Evolutionary conservation across 2,329 filamentous ascomycete genomes (phyloP).

Genomic region (Gyromitra esculenta): DNA sequence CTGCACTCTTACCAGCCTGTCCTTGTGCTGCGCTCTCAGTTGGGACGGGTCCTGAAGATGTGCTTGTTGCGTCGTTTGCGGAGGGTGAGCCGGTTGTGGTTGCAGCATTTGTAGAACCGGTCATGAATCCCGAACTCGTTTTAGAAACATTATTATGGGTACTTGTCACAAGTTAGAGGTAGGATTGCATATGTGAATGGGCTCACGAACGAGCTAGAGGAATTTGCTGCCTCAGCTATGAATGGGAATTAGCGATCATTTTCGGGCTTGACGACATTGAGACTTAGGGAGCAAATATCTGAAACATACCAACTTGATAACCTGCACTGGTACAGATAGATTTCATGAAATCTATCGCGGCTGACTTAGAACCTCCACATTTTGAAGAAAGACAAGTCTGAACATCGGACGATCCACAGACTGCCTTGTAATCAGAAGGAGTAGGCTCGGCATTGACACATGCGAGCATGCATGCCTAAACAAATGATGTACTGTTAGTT

Average conservation of each 20-base stretch:
- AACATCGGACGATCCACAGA: conserved; percentile 34
- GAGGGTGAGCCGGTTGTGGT: not conserved
- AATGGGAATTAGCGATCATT: not conserved
- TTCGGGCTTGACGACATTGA: too few species aligned
- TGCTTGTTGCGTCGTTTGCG: not conserved
- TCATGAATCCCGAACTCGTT: not conserved
- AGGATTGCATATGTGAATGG: not conserved
- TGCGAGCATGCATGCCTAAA: conserved; percentile 40
- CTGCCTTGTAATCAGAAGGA: conserved; percentile 19
- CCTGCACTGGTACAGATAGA: conserved; percentile 25
- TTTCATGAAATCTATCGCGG: conserved; percentile 25
- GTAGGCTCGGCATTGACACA: conserved; percentile 37
- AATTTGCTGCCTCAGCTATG: not conserved
- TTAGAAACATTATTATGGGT: not conserved
- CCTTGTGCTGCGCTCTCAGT: not conserved
- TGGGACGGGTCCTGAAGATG: not conserved
- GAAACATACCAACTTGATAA: conserved; percentile 34
- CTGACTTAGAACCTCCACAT: conserved; percentile 20
- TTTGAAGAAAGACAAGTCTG: conserved; percentile 24
- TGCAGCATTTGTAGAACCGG: not conserved
- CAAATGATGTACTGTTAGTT: not conserved
- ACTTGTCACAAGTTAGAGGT: not conserved
- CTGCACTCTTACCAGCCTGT: not conserved
- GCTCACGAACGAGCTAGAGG: conserved; percentile 9
- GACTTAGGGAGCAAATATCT: not conserved